Base-by-base conservation (phyloP, 1,284 basidiomycete species). In the Pseudomicrostroma phylloplanum region DNA sequence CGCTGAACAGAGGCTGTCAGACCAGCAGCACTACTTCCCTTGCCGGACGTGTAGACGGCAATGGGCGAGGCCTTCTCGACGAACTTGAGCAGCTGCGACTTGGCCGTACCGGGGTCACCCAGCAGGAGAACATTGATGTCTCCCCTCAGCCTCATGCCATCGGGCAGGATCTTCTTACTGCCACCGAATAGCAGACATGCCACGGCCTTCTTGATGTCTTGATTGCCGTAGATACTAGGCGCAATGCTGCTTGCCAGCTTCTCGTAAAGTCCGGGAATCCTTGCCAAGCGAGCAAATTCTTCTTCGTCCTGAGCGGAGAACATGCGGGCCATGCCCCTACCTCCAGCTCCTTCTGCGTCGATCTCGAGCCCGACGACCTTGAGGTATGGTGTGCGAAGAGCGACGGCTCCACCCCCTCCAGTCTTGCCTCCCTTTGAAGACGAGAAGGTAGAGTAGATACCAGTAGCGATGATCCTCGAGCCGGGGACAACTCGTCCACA, bases 31-130 rank as follows among this genome's bases (percentile, higher is more conserved):
- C 91, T 94, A 8, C 91, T 93, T 60, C 94, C 96, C 79, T 98
- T 98, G 4, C 94, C 96, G 12, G 93, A 96, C 0, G 94, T 98
- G 80, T 98, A 98, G 0, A 98, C 96, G 0, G 93, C 90, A 67
- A 98, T 93, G 0, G 96, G 94, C 0, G 94, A 91, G 57, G 93
- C 91, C 84, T 98, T 98, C 79, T 98, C 96, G 9, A 97, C 96
- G 71, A 98, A 98, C 79, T 98, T 98, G 67, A 98, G 86, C 68
- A 98, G 82, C 76, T 98, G 94, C 81, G 89, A 92, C 80, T 98
- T 98, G 59, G 94, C 94, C 7, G 94, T 97, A 82, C 94, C 96
- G 11, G 96, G 94, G 80, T 98, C 94, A 81, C 94, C 94, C 49
- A 98, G 85, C 54, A 98, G 81, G 15, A 98, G 83, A 6, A 98